Base-by-base conservation (phyloP, 2,329 filamentous ascomycete genomes). In the Phialophora tarda region DNA sequence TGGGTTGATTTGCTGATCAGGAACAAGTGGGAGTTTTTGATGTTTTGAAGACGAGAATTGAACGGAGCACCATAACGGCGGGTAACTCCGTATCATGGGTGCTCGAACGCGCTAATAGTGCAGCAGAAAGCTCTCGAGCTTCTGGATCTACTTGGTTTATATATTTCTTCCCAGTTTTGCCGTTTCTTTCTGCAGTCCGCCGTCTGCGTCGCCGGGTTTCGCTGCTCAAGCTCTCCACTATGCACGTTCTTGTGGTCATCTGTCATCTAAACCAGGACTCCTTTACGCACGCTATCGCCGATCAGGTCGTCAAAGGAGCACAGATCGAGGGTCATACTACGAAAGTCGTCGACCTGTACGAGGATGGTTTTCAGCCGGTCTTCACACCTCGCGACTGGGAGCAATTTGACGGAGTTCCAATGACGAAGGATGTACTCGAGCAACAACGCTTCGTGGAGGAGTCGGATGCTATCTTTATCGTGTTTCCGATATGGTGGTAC, bases 401-500 rank as follows among this genome's bases (percentile, higher is more conserved):
- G 21, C 62, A 64, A 44, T 64, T 64, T 21, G 62, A 59, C 6
- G 62, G 56, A 30, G 62, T 64, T 6, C 55, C 54, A 5, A 64
- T 64, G 62, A 28, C 62, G 7, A 54, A 64, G 17, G 62, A 64
- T 54, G 62, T 64, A 32, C 55, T 64, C 38, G 54, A 59, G 56
- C 62, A 64, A 12, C 62, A 64, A 50, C 41, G 32, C 8, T 47
- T 64, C 11, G 55, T 64, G 32, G 62, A 64, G 54, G 55, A 64
- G 34, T 56, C 62, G 21, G 62, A 64, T 41, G 62, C 55, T 4
- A 51, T 64, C 32, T 64, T 64, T 32, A 44, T 64, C 26, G 28
- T 64, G 14, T 64, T 64, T 41, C 62, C 62, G 11, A 56, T 64
- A 4, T 64, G 62, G 62, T 64, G 62, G 62, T 64, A 64, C 32